Evolutionary conservation across 345 rosid genomes (phyloP).

Genomic region (Passiflora organensis): DNA sequence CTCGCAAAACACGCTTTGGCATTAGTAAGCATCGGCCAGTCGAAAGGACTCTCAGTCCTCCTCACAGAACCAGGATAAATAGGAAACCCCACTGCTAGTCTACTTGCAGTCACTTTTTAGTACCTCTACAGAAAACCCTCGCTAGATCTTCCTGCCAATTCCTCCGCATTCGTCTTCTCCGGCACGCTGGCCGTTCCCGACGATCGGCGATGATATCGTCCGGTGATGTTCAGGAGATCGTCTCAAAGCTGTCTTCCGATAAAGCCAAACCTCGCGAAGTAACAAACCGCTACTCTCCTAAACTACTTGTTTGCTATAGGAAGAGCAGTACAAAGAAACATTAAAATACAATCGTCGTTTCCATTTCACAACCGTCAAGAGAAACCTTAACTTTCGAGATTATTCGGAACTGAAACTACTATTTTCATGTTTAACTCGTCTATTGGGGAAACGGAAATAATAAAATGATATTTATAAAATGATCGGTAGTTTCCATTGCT

Average conservation of each 20-base stretch:
- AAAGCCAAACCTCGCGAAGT: constrained; percentile 87
- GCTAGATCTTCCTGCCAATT: constrained; percentile 7
- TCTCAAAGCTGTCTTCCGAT: constrained; percentile 84
- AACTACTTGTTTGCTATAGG: constrained; percentile 23
- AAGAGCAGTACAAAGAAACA: not conserved
- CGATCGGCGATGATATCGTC: constrained; percentile 46
- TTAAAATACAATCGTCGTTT: not conserved
- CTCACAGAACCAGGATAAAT: too few relatives aligned
- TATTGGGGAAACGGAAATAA: too few relatives aligned
- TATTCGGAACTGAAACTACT: too few relatives aligned
- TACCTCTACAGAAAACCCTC: not conserved
- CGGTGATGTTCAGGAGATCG: constrained; percentile 72
- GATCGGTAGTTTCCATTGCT: too few relatives aligned
- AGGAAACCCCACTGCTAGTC: too few relatives aligned
- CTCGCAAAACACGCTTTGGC: too few relatives aligned
- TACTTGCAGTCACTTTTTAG: not conserved
- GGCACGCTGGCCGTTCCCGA: not conserved
- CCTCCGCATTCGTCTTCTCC: not conserved
- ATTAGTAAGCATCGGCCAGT: too few relatives aligned
- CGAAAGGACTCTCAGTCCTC: too few relatives aligned
- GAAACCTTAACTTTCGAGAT: too few relatives aligned
- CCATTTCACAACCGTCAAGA: too few relatives aligned
- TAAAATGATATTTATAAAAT: too few relatives aligned
- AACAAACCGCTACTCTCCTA: constrained; percentile 10
- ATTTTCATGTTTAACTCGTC: too few relatives aligned